Evolutionary conservation across 495 filamentous ascomycete species (phyloP).

Genomic region (Lasiosphaeria miniovina): DNA sequence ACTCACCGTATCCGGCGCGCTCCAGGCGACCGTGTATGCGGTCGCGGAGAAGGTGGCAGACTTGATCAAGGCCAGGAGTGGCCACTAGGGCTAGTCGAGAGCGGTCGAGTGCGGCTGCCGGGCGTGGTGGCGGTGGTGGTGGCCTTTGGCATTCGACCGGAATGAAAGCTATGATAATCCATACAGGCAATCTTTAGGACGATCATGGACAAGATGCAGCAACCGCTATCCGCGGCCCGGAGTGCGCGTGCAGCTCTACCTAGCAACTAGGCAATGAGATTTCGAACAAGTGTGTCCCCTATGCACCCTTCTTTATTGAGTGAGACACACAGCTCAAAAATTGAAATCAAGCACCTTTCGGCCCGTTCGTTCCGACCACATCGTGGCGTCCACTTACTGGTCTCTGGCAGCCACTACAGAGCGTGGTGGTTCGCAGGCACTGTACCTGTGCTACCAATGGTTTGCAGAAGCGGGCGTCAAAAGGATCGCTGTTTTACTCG

Average conservation of each 20-base stretch:
- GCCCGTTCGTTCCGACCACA: not conserved
- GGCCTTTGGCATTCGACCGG: not conserved
- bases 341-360: not conserved
- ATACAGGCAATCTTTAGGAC: not conserved
- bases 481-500: not conserved
- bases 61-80: conserved; percentile 19
- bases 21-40: conserved; percentile 38
- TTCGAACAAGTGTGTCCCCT: not conserved
- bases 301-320: not conserved
- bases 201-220: not conserved
- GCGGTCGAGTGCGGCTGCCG: not conserved
- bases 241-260: not conserved
- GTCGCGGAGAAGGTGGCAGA: conserved; percentile 38
- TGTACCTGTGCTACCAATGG: not conserved
- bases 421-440: not conserved
- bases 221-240: not conserved
- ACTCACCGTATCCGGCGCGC: conserved; percentile 29
- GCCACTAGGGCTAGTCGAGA: not conserved
- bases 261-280: not conserved
- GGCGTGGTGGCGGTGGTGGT: not conserved
- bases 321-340: not conserved
- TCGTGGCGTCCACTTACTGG: not conserved
- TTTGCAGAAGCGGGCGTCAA: not conserved
- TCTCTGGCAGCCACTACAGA: not conserved
- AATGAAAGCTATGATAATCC: not conserved